A percentile compares a stretch with the other conserved stretches of the same genome.
phyloP scores from a whole-genome alignment of 2,329 filamentous ascomycete species.

The Epichloe gansuensis region DNA sequence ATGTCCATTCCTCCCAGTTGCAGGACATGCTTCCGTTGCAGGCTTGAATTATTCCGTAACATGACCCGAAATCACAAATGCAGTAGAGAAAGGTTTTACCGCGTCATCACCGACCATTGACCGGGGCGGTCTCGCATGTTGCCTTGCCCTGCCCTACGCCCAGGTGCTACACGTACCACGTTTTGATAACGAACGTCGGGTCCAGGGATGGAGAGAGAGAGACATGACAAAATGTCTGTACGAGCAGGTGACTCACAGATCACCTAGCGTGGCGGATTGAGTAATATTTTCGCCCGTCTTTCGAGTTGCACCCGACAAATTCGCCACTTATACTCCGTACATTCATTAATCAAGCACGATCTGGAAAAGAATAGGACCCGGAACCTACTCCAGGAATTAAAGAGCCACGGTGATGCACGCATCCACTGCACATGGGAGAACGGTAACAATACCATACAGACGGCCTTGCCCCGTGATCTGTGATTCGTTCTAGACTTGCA shows the following conservation, averaged over 20 bases:
- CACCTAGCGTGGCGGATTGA: background rate
- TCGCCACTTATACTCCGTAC: background rate
- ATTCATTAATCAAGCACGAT: background rate
- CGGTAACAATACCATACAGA: background rate
- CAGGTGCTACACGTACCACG: background rate
- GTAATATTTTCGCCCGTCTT: background rate
- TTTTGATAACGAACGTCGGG: background rate
- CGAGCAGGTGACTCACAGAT: background rate
- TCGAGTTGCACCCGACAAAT: background rate
- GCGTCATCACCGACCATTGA: too few relatives aligned
- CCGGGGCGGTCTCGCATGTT: background rate
- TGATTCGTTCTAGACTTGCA: conserved; percentile 4
- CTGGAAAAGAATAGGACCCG: background rate
- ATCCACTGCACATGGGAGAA: background rate
- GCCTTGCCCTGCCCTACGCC: background rate
- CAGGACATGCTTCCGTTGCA: too few relatives aligned
- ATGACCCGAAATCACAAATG: too few relatives aligned
- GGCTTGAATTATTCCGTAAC: too few relatives aligned
- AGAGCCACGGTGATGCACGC: background rate
- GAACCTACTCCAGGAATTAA: background rate
- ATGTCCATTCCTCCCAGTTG: too few relatives aligned
- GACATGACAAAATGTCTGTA: background rate
- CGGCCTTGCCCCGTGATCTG: background rate
- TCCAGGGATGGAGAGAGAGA: too few relatives aligned
- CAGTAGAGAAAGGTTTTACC: too few relatives aligned